Evolutionary conservation across 2,329 filamentous ascomycete species (phyloP), one percentile per base, ranked within the genome.

Genomic region (Diaporthe sp.): DNA sequence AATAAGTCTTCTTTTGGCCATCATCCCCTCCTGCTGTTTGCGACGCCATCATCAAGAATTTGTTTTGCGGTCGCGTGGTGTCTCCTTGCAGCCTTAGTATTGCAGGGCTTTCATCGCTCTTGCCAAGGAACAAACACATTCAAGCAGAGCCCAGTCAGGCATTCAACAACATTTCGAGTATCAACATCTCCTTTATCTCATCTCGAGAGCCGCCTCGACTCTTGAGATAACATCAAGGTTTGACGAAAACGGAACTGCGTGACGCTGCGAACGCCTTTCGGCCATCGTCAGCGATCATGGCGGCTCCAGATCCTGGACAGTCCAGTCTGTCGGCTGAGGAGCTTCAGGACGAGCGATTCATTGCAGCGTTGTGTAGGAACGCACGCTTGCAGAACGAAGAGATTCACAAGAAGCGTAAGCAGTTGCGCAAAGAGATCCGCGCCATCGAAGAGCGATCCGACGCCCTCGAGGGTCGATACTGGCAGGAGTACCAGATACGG

Each of bases 391-490:
- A 54, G 22, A 66, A 60, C 15, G n/a, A 30, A 19, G 42, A 30
- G 12, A 50, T 75, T 33, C 35, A 42, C 13, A 30, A n/a, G 28
- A 72, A 17, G 30, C 73, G 69, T 13, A 35, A 75, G 28, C 12
- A 6, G 5, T 35, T 73, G 9, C 58, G 54, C 13, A 13, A 0
- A 35, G 35, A 54, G 12, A 40, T 68, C 35, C 40, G 2, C 10
- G n/a, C 3, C 2, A 17, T 68, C 3, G 22, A 40, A 19, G n/a
- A 57, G 1, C 22, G 38, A 1, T 25, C 25, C 6, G 3, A 28
- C 42, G 40, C 12, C 0, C 13, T 50, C 7, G 60, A 67, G 17
- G 42, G 19, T 45, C 35, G 35, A 2, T 75, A 75, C 42, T 75
- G 74, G 71, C 9, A 15, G 0, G 13, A 57, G 9, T 60, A 71